phyloP scores from a whole-genome alignment of 129 eudicot species.

The Chrysanthemum seticuspe region DNA sequence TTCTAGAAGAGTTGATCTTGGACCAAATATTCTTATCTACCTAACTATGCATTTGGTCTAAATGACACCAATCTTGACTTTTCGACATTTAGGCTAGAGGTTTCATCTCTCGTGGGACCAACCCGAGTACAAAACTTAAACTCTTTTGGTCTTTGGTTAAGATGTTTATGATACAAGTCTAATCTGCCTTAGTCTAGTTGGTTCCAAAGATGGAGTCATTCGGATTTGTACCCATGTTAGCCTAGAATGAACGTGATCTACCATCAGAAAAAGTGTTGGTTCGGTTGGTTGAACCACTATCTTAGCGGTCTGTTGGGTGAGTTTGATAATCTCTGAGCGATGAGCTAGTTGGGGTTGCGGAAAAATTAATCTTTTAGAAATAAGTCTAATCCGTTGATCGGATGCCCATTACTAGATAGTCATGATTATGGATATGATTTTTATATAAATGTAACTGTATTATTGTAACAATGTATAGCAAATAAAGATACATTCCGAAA shows the following conservation, averaged over 20 bases:
- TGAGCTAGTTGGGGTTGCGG: too few relatives aligned
- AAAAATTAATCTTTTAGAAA: too few relatives aligned
- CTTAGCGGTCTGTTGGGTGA: too few relatives aligned
- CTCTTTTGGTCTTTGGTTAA: conserved; percentile 1
- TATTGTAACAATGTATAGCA: background rate
- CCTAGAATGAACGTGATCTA: too few relatives aligned
- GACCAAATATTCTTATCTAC: conserved; percentile 6
- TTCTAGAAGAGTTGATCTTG: conserved; percentile 16
- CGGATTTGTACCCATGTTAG: too few relatives aligned
- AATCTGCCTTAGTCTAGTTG: background rate
- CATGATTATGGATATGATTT: background rate
- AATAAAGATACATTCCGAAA: conserved; percentile 22
- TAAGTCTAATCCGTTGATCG: background rate
- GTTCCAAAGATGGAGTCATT: background rate
- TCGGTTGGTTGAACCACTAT: too few relatives aligned
- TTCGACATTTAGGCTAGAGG: background rate
- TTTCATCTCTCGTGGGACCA: conserved; percentile 18
- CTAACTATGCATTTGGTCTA: conserved; percentile 19
- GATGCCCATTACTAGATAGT: background rate
- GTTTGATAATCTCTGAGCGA: too few relatives aligned
- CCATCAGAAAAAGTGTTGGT: too few relatives aligned
- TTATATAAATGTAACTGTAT: conserved; percentile 4
- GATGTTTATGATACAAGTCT: background rate
- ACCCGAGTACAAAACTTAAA: background rate
- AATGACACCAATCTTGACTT: conserved; percentile 23